Evolutionary conservation across 1,284 basidiomycete genomes (phyloP).

Genomic region (Heimioporus punctisporus): DNA sequence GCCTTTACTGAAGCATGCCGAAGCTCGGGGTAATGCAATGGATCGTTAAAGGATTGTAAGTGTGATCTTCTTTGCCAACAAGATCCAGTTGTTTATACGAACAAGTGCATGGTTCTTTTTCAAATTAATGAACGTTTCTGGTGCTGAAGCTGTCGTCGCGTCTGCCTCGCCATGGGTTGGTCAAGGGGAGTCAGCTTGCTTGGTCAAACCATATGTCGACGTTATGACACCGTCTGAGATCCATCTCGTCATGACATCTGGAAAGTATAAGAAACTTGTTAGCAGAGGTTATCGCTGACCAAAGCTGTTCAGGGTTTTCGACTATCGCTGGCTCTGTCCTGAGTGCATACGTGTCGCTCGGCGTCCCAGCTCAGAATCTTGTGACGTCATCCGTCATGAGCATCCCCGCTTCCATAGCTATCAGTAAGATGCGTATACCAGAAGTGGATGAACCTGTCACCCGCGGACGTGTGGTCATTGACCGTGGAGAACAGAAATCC

Average conservation of each 20-base stretch:
- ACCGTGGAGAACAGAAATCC: slow-evolving; percentile 66
- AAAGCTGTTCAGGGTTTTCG: slow-evolving; percentile 58
- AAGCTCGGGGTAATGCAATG: slow-evolving; percentile 87
- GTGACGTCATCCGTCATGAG: slow-evolving; percentile 94
- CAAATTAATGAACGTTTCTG: slow-evolving; percentile 85
- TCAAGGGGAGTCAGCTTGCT: slow-evolving; percentile 85
- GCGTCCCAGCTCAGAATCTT: slow-evolving; percentile 83
- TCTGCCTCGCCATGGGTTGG: slow-evolving; percentile 93
- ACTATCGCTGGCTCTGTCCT: slow-evolving; percentile 93
- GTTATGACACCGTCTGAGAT: slow-evolving; percentile 90
- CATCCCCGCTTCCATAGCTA: slow-evolving; percentile 92
- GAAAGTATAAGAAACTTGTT: slow-evolving; percentile 36
- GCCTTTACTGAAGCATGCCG: background rate
- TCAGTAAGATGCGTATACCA: slow-evolving; percentile 85
- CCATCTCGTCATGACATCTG: slow-evolving; percentile 90
- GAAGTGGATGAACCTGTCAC: slow-evolving; percentile 88
- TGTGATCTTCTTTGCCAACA: background rate
- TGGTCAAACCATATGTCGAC: slow-evolving; percentile 86
- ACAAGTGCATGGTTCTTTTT: slow-evolving; percentile 90
- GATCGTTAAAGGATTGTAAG: slow-evolving; percentile 80
- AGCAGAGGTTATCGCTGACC: slow-evolving; percentile 2
- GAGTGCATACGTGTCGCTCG: slow-evolving; percentile 81
- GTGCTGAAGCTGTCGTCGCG: slow-evolving; percentile 92
- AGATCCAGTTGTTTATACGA: slow-evolving; percentile 1
- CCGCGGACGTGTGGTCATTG: slow-evolving; percentile 77